Percentiles rank a stretch among this genome's conserved stretches.
These are phyloP conservation scores for Dalbergia cochinchinensis DNA, from an alignment of 306 rosid genomes.

Conservation along the genomic window DNA sequence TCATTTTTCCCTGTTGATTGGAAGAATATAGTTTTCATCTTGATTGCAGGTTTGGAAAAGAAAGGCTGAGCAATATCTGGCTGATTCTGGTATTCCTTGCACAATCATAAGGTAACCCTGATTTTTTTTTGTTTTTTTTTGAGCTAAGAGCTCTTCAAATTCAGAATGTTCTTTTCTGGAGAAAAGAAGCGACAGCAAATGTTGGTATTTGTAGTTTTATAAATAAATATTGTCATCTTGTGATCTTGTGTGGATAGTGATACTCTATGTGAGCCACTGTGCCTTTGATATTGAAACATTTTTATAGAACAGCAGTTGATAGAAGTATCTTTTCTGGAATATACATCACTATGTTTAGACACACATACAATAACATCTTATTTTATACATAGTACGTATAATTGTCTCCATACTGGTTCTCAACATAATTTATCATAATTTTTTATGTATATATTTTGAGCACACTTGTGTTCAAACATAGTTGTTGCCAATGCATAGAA, in stretches of 20 bases:
- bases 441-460: constrained; percentile 15
- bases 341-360: neutral
- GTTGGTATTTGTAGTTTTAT: neutral
- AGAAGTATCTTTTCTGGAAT: neutral
- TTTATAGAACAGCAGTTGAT: constrained; percentile 16
- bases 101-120: constrained; percentile 81
- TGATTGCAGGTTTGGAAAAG: constrained; percentile 89
- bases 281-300: neutral
- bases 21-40: constrained; percentile 7
- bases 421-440: constrained; percentile 3
- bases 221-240: constrained; percentile 9
- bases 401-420: constrained; percentile 6
- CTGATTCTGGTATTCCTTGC: constrained; percentile 90
- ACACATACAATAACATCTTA: neutral
- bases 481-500: neutral
- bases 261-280: neutral
- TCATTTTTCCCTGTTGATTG: neutral
- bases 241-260: constrained; percentile 1
- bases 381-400: neutral
- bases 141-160: neutral
- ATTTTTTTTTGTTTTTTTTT: no score
- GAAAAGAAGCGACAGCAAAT: neutral
- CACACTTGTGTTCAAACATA: neutral
- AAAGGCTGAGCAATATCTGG: constrained; percentile 94
- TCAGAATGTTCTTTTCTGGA: neutral